Conservation (phyloP, 768 basidiomycete genomes). For the Mrakia gelida region DNA sequence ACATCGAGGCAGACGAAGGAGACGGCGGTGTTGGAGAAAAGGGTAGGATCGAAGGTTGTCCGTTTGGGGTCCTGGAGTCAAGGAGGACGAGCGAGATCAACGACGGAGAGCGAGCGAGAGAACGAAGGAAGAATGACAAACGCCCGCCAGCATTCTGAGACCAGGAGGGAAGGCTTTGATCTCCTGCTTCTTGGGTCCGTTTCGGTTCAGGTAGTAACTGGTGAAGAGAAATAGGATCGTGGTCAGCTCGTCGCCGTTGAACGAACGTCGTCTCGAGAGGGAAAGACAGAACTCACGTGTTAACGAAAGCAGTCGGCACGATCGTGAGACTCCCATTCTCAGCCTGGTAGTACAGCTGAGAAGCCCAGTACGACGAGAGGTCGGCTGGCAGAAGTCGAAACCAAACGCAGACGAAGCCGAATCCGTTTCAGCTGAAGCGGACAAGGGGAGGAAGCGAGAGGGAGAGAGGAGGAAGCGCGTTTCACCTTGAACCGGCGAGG, state of each 20-base stretch:
- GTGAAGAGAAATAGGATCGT: neutral
- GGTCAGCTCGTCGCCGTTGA: too few relatives aligned
- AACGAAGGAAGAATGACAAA: neutral
- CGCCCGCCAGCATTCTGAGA: conserved; percentile 45
- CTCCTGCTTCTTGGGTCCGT: conserved; percentile 39
- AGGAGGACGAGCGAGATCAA: neutral
- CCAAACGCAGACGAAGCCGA: too few relatives aligned
- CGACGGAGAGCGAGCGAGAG: neutral
- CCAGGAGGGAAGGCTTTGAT: conserved; percentile 46
- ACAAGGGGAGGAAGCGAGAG: neutral
- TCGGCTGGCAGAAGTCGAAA: neutral
- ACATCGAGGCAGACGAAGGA: conserved; percentile 51
- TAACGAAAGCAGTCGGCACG: neutral
- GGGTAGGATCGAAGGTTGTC: conserved; percentile 51
- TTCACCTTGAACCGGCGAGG: conserved; percentile 43
- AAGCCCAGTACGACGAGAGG: conserved; percentile 40
- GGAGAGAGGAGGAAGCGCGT: conserved; percentile 24
- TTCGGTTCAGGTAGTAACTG: conserved; percentile 32
- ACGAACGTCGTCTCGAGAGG: too few relatives aligned
- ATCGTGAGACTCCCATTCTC: neutral
- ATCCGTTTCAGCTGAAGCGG: neutral
- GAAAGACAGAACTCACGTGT: neutral
- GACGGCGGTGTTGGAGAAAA: conserved; percentile 46
- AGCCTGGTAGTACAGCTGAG: conserved; percentile 43
- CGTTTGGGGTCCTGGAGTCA: conserved; percentile 43